Evolutionary conservation across 192 early-diverging fungal genomes (phyloP).

Genomic region (Mortierella alpina): DNA sequence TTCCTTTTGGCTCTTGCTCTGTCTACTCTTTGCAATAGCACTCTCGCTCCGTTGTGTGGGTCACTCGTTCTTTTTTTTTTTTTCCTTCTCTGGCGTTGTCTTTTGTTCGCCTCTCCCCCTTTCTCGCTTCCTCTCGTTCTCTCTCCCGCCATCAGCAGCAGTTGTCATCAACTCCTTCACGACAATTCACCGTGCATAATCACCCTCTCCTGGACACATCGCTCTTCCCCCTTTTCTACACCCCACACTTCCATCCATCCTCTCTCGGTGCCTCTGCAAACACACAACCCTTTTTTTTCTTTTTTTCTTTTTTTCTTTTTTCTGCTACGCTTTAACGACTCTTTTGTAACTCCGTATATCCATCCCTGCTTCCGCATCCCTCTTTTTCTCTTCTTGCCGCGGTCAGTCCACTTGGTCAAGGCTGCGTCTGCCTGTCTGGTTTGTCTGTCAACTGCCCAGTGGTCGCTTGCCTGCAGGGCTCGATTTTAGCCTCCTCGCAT

Average conservation of each 20-base stretch:
- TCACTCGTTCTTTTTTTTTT: neutral
- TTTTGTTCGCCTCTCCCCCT: neutral
- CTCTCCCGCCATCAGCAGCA: neutral
- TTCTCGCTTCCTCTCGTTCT: neutral
- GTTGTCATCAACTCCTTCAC: no score
- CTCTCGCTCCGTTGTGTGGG: neutral
- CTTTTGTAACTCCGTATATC: no score
- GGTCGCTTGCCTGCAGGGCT: no score
- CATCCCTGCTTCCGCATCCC: no score
- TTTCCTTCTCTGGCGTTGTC: neutral
- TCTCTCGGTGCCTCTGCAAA: no score
- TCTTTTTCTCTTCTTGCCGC: neutral
- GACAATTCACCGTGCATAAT: neutral
- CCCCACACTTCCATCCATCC: neutral
- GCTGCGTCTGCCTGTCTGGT: neutral
- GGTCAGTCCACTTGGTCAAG: no score
- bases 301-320: neutral
- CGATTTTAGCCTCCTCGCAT: conserved; percentile 4
- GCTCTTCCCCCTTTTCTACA: neutral
- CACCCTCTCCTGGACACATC: neutral
- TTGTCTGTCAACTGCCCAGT: neutral
- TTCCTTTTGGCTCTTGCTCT: neutral
- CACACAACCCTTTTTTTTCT: neutral
- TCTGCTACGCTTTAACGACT: neutral
- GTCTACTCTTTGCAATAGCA: neutral